Evolutionary conservation across 148 eudicot species (phyloP).

Genomic region (Amaranthus cruentus): DNA sequence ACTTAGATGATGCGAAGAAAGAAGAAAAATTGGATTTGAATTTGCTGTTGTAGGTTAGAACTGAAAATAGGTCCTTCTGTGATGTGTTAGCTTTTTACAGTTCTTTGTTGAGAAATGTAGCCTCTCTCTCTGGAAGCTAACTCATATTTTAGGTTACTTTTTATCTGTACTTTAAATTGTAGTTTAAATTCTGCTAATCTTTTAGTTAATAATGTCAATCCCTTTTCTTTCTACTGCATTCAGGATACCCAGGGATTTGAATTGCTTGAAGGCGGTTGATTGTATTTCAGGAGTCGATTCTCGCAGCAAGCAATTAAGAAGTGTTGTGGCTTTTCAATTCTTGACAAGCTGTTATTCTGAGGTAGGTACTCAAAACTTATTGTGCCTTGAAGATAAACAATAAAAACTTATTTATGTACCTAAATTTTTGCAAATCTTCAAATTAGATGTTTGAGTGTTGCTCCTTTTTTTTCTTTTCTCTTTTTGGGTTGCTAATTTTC

Average conservation of each 20-base stretch:
- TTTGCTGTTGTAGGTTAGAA: neutral
- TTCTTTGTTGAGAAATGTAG: neutral
- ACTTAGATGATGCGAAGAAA: neutral
- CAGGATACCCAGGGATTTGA: constrained; percentile 69
- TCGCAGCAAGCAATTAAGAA: constrained; percentile 71
- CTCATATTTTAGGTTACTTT: neutral
- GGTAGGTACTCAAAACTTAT: constrained; percentile 31
- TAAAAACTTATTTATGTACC: no score
- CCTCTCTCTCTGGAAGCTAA: neutral
- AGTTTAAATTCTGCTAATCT: neutral
- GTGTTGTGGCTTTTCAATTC: constrained; percentile 51
- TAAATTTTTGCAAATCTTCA: no score
- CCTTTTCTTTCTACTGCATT: constrained; percentile 6
- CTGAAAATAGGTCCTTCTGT: neutral
- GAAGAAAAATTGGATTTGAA: neutral
- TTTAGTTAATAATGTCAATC: neutral
- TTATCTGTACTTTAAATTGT: neutral
- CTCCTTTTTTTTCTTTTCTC: no score
- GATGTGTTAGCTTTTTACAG: neutral
- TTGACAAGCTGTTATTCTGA: constrained; percentile 54
- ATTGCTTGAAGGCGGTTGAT: constrained; percentile 66
- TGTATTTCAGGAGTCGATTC: constrained; percentile 53
- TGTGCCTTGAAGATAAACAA: no score
- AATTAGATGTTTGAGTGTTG: no score
- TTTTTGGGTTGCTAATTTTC: no score